A percentile compares a stretch with the other conserved stretches of the same genome.
Conservation (phyloP, 2,329 filamentous ascomycete genomes). For the Penicillium brasilianum region DNA sequence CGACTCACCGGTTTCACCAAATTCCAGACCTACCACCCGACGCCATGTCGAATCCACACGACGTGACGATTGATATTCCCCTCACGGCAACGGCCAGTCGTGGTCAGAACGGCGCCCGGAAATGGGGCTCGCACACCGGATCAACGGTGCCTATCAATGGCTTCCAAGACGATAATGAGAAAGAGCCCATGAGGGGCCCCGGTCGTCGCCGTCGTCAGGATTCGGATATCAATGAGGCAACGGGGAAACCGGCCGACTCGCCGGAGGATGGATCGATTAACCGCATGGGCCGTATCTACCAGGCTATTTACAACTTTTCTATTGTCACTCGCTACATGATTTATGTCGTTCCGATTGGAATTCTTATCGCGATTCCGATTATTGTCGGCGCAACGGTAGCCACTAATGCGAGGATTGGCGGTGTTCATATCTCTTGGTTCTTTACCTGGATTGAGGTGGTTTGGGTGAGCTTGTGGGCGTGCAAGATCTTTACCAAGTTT, state of each 20-base stretch:
- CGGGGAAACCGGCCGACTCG: constrained; percentile 43
- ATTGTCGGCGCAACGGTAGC: constrained; percentile 63
- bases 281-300: constrained; percentile 64
- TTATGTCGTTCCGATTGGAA: constrained; percentile 63
- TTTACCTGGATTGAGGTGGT: constrained; percentile 70
- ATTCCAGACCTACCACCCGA: constrained; percentile 41
- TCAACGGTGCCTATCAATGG: constrained; percentile 24
- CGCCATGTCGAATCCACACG: constrained; percentile 55
- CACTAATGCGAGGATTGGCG: constrained; percentile 56
- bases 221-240: constrained; percentile 32
- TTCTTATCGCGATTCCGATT: constrained; percentile 66
- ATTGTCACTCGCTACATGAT: constrained; percentile 68
- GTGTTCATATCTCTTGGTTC: constrained; percentile 64
- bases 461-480: constrained; percentile 67
- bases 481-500: constrained; percentile 64
- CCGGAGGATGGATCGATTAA: constrained; percentile 62
- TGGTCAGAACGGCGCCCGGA: constrained; percentile 52
- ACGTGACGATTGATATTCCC: constrained; percentile 66
- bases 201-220: constrained; percentile 39
- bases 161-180: constrained; percentile 17
- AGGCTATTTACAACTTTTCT: constrained; percentile 65
- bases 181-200: constrained; percentile 31
- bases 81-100: constrained; percentile 60
- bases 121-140: constrained; percentile 39
- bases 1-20: constrained; percentile 52